phyloP scores from a whole-genome alignment of 1,284 basidiomycete genomes.

The Ustilago trichophora region DNA sequence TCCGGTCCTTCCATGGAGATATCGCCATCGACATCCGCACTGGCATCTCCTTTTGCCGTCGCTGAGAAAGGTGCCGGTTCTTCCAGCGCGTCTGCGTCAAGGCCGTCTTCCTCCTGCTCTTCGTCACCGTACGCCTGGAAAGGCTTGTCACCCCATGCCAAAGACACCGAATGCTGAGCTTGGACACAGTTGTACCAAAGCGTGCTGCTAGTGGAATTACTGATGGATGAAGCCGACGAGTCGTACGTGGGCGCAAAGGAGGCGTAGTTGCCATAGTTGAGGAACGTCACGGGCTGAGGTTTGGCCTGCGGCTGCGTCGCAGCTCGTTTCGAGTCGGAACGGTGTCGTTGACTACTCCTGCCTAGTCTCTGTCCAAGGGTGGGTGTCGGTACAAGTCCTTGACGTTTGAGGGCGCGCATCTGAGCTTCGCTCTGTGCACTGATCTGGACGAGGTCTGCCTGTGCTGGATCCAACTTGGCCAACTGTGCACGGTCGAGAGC shows the following conservation, averaged over 20 bases:
- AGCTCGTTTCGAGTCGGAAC: conserved; percentile 15
- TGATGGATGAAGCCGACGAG: conserved; percentile 41
- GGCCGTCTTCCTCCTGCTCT: conserved; percentile 4
- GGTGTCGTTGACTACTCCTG: conserved; percentile 16
- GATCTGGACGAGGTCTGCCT: conserved; percentile 55
- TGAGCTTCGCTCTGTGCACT: conserved; percentile 40
- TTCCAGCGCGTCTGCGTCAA: not conserved
- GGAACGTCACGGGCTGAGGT: conserved; percentile 40
- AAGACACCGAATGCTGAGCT: conserved; percentile 11
- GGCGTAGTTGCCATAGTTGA: conserved; percentile 56
- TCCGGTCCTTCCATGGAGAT: conserved; percentile 6
- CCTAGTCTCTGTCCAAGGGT: conserved; percentile 44
- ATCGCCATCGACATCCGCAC: conserved; percentile 9
- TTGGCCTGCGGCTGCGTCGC: conserved; percentile 11
- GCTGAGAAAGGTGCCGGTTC: conserved; percentile 4
- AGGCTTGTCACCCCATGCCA: conserved; percentile 28
- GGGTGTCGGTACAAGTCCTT: conserved; percentile 25
- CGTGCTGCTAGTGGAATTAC: conserved; percentile 19
- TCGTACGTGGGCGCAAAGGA: conserved; percentile 62
- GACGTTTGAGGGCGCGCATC: conserved; percentile 21
- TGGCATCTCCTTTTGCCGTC: not conserved
- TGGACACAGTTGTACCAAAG: conserved; percentile 28
- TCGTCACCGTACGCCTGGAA: conserved; percentile 8
- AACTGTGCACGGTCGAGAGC: conserved; percentile 22
- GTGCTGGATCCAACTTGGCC: conserved; percentile 40